Evolutionary conservation across 2,329 filamentous ascomycete species (phyloP).

Genomic region (Helotiales sp.): DNA sequence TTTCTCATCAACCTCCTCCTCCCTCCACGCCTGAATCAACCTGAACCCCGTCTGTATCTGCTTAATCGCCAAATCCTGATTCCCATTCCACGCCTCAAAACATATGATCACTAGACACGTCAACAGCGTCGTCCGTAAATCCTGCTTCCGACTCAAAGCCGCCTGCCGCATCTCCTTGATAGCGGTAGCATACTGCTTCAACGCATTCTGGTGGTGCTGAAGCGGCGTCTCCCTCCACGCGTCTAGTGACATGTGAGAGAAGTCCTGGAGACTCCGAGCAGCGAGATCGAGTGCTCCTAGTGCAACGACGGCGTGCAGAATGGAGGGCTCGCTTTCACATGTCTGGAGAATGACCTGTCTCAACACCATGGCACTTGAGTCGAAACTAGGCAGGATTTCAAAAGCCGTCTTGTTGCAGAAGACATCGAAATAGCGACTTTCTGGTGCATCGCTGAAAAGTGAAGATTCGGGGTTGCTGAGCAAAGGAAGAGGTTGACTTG

Average conservation of each 20-base stretch:
- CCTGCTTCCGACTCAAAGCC: conserved; percentile 12
- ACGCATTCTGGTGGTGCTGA: conserved; percentile 28
- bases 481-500: background rate
- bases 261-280: conserved; percentile 8
- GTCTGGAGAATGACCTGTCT: conserved; percentile 30
- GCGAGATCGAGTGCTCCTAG: conserved; percentile 32
- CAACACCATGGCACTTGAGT: background rate
- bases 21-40: conserved; percentile 38
- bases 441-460: conserved; percentile 22
- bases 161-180: conserved; percentile 24
- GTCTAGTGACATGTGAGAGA: background rate
- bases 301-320: conserved; percentile 32
- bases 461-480: background rate
- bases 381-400: conserved; percentile 27
- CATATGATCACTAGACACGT: conserved; percentile 51
- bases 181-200: conserved; percentile 27
- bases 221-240: conserved; percentile 8
- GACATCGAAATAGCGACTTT: conserved; percentile 30
- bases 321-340: conserved; percentile 22
- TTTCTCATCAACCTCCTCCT: conserved; percentile 7
- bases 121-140: conserved; percentile 17
- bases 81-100: conserved; percentile 59
- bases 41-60: conserved; percentile 32
- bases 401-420: conserved; percentile 28
- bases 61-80: conserved; percentile 25